These are phyloP conservation scores for Pseudogymnoascus destructans DNA, from an alignment of 2,329 filamentous ascomycete genomes.

Conservation along the genomic window DNA sequence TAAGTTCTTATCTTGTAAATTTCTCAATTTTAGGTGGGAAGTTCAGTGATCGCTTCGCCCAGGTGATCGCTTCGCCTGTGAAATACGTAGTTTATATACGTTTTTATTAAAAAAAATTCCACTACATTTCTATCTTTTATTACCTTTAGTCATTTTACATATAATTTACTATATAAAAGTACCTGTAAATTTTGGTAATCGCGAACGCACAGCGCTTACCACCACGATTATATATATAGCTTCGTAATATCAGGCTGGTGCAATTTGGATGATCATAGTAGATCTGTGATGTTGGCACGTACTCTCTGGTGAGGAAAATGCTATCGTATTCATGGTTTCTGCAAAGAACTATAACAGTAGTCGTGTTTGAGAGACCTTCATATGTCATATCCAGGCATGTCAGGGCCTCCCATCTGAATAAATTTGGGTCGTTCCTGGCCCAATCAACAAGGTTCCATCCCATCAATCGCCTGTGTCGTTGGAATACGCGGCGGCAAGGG, in stretches of 20 bases:
- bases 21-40: too few species aligned
- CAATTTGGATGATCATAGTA: not conserved
- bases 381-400: not conserved
- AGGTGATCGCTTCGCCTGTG: too few species aligned
- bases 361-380: not conserved
- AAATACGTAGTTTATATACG: too few species aligned
- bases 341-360: not conserved
- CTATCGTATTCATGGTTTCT: not conserved
- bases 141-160: too few species aligned
- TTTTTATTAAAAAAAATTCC: too few species aligned
- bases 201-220: too few species aligned
- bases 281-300: not conserved
- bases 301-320: not conserved
- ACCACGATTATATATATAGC: not conserved
- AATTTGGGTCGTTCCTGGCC: not conserved
- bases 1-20: too few species aligned
- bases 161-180: too few species aligned
- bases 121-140: too few species aligned
- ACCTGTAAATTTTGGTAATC: too few species aligned
- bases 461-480: not conserved
- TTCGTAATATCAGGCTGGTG: not conserved
- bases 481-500: not conserved
- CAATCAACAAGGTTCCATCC: not conserved
- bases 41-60: too few species aligned
- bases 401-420: not conserved